Base-by-base conservation (phyloP, 2,329 filamentous ascomycete species). In the Fusarium duplospermum region DNA sequence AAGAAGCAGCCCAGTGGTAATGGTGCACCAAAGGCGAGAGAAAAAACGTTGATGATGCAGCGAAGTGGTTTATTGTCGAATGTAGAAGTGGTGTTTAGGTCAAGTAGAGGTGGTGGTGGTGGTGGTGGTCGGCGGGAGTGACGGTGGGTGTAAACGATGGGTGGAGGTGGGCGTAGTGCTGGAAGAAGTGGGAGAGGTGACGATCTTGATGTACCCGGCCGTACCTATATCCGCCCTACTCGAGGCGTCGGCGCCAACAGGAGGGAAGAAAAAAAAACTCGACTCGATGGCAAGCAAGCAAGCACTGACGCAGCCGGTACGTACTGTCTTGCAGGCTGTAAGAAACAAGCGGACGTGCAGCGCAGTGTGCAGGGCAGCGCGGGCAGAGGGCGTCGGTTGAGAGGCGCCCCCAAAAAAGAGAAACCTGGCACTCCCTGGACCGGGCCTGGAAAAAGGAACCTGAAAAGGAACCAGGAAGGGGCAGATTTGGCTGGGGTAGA, bases 401-500 rank as follows among this genome's bases (percentile, higher is more conserved):
- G 66, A 67, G 57, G 59, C 47, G 31, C 65, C 71, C 71, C 72
- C 71, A 63, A 74, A 74, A 52, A 59, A 68, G 56, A 72, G 72
- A 65, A 64, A 70, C 72, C 74, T 75, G 65, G 45, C 72, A 64
- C 47, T 36, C 64, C 56, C 66, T 57, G 64, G 70, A 64, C 66
- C 50, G 69, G 69, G 64, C 62, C 58, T 64, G 45, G 54, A 57
- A 71, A 66, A 66, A 60, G 64, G 73, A 76, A 76, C 68, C 71
- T 65, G 66, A 65, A 62, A 73, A 74, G 69, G 75, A 77, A 72
- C 75, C 74, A 71, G 69, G 71, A 72, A 75, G 74, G 70, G 72
- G 72, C 74, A 74, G 69, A 71, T 72, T 80, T 70, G 67, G 69
- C 79, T 77, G 79, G 78, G 78, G 79, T 78, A 80, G 62, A 66